phyloP scores from a whole-genome alignment of 768 basidiomycete genomes.

The Boletus fagicola region DNA sequence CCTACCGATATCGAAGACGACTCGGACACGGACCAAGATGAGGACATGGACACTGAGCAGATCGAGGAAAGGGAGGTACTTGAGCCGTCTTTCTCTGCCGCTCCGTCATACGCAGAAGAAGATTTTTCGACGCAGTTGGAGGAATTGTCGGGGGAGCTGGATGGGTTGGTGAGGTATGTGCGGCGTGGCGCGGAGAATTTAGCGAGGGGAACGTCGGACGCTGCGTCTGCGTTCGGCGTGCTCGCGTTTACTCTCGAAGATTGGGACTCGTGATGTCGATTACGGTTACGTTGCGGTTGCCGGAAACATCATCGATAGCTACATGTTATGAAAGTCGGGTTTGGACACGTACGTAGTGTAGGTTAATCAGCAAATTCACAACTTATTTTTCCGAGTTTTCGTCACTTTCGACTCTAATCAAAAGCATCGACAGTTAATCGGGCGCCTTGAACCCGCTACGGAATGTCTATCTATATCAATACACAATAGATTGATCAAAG shows the following conservation, averaged over 20 bases:
- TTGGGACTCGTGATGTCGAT: slow-evolving; percentile 52
- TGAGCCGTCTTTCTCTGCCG: slow-evolving; percentile 44
- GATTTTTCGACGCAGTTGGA: slow-evolving; percentile 52
- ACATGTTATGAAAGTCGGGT: neutral
- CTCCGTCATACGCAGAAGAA: slow-evolving; percentile 41
- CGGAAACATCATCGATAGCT: neutral
- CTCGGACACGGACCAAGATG: slow-evolving; percentile 35
- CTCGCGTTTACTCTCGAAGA: slow-evolving; percentile 77
- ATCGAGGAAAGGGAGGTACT: slow-evolving; percentile 15
- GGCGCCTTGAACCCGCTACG: too few relatives aligned
- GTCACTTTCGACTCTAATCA: too few relatives aligned
- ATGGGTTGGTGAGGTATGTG: slow-evolving; percentile 68
- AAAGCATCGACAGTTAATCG: too few relatives aligned
- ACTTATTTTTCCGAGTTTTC: too few relatives aligned
- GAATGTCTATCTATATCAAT: too few relatives aligned
- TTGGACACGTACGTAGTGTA: neutral
- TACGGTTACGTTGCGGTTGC: neutral
- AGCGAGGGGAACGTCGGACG: slow-evolving; percentile 58
- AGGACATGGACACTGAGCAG: slow-evolving; percentile 26
- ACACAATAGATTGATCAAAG: too few relatives aligned
- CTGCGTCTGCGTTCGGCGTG: slow-evolving; percentile 62
- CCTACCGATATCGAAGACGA: slow-evolving; percentile 36
- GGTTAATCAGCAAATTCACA: too few relatives aligned
- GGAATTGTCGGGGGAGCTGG: slow-evolving; percentile 65
- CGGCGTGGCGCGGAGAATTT: slow-evolving; percentile 68